Conservation (phyloP, 257 asterid genomes). For the Rubia yunnanensis region DNA sequence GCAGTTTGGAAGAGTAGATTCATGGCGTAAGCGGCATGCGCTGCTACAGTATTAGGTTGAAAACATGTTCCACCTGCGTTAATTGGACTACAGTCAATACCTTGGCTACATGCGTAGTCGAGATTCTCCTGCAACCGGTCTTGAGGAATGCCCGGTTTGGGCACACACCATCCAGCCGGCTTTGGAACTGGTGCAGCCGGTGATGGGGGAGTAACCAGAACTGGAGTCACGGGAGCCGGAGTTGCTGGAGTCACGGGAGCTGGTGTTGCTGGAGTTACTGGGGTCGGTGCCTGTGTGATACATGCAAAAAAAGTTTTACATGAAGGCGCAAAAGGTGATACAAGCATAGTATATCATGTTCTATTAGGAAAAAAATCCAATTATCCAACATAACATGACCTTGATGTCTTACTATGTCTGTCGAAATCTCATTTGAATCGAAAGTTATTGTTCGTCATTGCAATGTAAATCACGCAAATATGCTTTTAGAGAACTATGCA, state of each 20-base stretch:
- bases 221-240: constrained; percentile 24
- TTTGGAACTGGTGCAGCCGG: constrained; percentile 28
- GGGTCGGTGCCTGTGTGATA: constrained; percentile 30
- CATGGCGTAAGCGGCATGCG: constrained; percentile 81
- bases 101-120: constrained; percentile 60
- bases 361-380: too few species aligned
- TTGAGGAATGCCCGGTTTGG: constrained; percentile 39
- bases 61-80: constrained; percentile 72
- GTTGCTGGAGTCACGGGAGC: constrained; percentile 29
- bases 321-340: too few species aligned
- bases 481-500: neutral
- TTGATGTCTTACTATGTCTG: too few species aligned
- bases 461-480: too few species aligned
- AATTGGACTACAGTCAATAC: constrained; percentile 64
- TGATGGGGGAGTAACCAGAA: constrained; percentile 24
- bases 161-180: constrained; percentile 66
- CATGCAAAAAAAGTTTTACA: constrained; percentile 8
- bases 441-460: too few species aligned
- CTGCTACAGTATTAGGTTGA: constrained; percentile 46
- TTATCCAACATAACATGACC: neutral
- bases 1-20: constrained; percentile 71
- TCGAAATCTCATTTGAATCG: too few species aligned
- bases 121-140: constrained; percentile 61
- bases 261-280: neutral
- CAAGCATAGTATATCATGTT: too few species aligned